phyloP scores from a whole-genome alignment of 257 asterid genomes.

The Plectranthus barbatus region DNA sequence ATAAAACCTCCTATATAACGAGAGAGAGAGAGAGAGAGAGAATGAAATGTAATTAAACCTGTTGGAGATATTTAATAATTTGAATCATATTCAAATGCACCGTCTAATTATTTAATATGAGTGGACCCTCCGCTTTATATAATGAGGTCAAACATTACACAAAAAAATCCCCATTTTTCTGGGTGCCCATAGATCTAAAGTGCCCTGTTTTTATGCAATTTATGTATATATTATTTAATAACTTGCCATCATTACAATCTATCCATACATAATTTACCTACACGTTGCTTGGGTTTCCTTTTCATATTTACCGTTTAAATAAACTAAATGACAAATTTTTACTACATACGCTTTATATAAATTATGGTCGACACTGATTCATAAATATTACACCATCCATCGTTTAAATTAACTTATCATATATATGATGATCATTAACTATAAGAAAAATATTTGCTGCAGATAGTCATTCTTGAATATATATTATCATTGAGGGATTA shows the following conservation, averaged over 20 bases:
- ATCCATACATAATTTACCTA: constrained; percentile 15
- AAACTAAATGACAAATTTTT: no score
- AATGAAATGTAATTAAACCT: not conserved
- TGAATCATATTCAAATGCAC: no score
- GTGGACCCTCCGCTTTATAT: constrained; percentile 4
- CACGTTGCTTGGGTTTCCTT: not conserved
- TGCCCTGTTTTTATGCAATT: constrained; percentile 11
- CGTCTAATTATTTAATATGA: not conserved
- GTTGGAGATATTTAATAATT: not conserved
- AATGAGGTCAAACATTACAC: constrained; percentile 1
- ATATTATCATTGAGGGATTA: no score
- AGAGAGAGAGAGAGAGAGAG: not conserved
- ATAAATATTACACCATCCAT: no score
- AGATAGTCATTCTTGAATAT: no score
- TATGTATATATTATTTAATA: not conserved
- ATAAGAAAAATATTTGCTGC: no score
- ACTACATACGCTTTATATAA: no score
- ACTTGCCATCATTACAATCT: constrained; percentile 29
- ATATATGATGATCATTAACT: no score
- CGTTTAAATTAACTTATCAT: no score
- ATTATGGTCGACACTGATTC: no score
- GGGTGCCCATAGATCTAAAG: constrained; percentile 19
- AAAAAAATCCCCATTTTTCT: constrained; percentile 11
- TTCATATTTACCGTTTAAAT: not conserved
- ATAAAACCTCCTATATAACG: not conserved